Conservation (phyloP, 2,329 filamentous ascomycete genomes). For the Neophaeococcomyces aloes region DNA sequence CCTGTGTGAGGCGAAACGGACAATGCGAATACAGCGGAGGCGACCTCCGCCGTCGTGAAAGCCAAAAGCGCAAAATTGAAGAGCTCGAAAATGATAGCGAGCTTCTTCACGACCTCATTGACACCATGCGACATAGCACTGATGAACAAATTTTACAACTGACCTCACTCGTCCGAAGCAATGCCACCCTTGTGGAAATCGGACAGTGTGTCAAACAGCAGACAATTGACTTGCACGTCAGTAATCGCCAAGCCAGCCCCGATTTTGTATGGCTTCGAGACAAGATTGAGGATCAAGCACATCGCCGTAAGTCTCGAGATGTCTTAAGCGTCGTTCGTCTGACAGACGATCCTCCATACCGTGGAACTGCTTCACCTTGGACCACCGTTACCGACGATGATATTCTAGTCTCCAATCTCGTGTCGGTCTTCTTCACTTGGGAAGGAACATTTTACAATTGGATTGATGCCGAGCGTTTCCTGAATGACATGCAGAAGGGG, state of each 20-base stretch:
- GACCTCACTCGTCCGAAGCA: slow-evolving; percentile 23
- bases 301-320: neutral
- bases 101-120: slow-evolving; percentile 25
- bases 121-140: slow-evolving; percentile 23
- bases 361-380: too few relatives aligned
- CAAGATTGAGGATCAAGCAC: neutral
- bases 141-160: slow-evolving; percentile 23
- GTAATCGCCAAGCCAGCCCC: slow-evolving; percentile 1
- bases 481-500: too few relatives aligned
- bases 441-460: too few relatives aligned
- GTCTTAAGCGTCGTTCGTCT: neutral
- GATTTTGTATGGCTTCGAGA: neutral
- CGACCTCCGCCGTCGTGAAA: slow-evolving; percentile 30
- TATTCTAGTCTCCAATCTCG: too few relatives aligned
- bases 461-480: too few relatives aligned
- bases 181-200: slow-evolving; percentile 23
- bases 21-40: slow-evolving; percentile 29
- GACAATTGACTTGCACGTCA: slow-evolving; percentile 6
- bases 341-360: too few relatives aligned
- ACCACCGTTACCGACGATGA: too few relatives aligned
- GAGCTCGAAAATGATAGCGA: slow-evolving; percentile 28
- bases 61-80: slow-evolving; percentile 27
- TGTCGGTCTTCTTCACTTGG: too few relatives aligned
- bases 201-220: slow-evolving; percentile 17
- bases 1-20: slow-evolving; percentile 24